Evolutionary conservation across 345 rosid genomes (phyloP).

Genomic region (Lenwebbia sp.): DNA sequence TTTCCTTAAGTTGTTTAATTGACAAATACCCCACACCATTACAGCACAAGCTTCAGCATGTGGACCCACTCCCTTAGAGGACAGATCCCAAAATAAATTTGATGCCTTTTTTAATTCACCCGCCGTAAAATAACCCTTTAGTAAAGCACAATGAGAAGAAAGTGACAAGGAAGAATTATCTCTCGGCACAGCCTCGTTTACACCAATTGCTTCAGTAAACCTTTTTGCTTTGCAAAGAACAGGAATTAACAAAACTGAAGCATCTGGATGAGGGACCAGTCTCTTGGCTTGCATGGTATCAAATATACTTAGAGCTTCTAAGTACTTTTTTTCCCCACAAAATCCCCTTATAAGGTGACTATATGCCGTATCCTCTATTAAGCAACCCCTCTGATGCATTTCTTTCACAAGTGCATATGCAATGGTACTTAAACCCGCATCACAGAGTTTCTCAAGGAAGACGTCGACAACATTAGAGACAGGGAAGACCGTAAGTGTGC

Average conservation of each 20-base stretch:
- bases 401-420: conserved; percentile 35
- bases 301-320: conserved; percentile 29
- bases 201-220: conserved; percentile 19
- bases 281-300: conserved; percentile 23
- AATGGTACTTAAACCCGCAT: conserved; percentile 24
- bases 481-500: conserved; percentile 22
- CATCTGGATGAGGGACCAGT: conserved; percentile 19
- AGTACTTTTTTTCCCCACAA: conserved; percentile 29
- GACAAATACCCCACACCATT: conserved; percentile 42
- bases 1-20: conserved; percentile 24
- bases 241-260: conserved; percentile 39
- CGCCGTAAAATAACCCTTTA: conserved; percentile 34
- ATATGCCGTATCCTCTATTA: conserved; percentile 26
- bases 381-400: conserved; percentile 28
- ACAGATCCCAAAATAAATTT: conserved; percentile 18
- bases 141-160: conserved; percentile 27
- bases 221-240: conserved; percentile 26
- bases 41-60: conserved; percentile 21
- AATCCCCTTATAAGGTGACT: conserved; percentile 42
- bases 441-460: conserved; percentile 44
- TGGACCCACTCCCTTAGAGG: conserved; percentile 19
- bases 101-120: conserved; percentile 47
- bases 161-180: conserved; percentile 15
- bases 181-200: conserved; percentile 18
- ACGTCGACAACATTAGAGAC: conserved; percentile 16